These are phyloP conservation scores for Pelargonium myrrhifolium DNA, from an alignment of 441 rosid genomes.

Conservation along the genomic window DNA sequence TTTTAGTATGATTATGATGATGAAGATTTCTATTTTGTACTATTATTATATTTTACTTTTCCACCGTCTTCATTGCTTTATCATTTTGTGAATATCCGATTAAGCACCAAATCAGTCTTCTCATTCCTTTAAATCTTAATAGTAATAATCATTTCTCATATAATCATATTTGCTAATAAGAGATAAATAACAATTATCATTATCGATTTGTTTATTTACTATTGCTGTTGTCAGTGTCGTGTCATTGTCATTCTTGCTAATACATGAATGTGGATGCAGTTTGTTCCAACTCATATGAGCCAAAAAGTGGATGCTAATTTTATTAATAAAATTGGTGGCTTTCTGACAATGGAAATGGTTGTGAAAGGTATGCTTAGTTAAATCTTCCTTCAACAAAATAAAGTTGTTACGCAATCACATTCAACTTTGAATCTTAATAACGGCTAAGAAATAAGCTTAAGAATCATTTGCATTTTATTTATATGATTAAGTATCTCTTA, in stretches of 20 bases:
- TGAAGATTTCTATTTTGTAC: too few relatives aligned
- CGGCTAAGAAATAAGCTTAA: too few relatives aligned
- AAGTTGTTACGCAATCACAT: neutral
- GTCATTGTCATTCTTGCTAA: neutral
- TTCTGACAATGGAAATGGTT: conserved; percentile 61
- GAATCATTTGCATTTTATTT: too few relatives aligned
- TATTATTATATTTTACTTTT: neutral
- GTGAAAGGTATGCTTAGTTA: conserved; percentile 49
- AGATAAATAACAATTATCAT: too few relatives aligned
- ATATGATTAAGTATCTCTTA: neutral
- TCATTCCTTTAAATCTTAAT: too few relatives aligned
- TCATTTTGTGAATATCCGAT: neutral
- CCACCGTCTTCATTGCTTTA: neutral
- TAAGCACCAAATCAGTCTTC: neutral
- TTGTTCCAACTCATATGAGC: conserved; percentile 62
- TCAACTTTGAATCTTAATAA: neutral
- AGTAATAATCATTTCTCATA: neutral
- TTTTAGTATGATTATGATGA: too few relatives aligned
- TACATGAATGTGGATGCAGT: conserved; percentile 44
- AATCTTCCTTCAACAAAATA: neutral
- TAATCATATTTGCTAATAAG: too few relatives aligned
- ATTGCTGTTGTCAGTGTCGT: too few relatives aligned
- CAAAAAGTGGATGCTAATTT: conserved; percentile 19
- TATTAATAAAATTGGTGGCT: conserved; percentile 55
- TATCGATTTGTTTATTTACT: too few relatives aligned